Base-by-base conservation (phyloP, 306 rosid genomes). In the Boehmeria nivea region DNA sequence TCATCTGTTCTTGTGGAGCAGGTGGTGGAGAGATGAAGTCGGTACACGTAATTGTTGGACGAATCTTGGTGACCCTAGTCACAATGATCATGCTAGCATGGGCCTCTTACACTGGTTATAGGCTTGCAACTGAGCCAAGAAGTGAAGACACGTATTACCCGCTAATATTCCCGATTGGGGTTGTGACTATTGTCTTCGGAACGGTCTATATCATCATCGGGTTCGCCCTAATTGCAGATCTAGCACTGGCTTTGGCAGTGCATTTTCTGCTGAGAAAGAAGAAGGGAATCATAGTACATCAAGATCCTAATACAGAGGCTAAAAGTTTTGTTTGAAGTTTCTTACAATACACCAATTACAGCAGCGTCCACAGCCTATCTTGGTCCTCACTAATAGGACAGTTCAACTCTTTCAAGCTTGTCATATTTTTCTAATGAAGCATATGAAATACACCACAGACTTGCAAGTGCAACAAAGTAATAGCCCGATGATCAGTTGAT, bases 111-210 rank as follows among this genome's bases (percentile, higher is more conserved):
- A 67, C 63, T 0, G 63, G 68, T 20, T 44, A 50, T 45, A 57
- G 59, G 70, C 65, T 78, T 59, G 55, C 62, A 46, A 60, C 47
- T 16, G 63, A 56, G 44, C 83, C 71, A 6, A 40, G 37, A 36
- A 58, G 64, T 26, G 52, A 34, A 18, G 61, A 58, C 51, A 64
- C 51, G 60, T 33, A 67, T 11, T 43, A 33, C 38, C 74, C 63
- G 64, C 60, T 71, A 15, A 43, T 58, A 45, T 65, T 64, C 39
- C 71, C 76, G 17, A 54, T 75, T 11, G 76, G 72, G 43, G 13
- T 65, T 3, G 40, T 60, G 3, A 60, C 66, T 33, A 55, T 48
- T 14, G 28, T 69, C 48, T 65, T 63, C n/a, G 65, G 75, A 28
- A 42, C 20, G 21, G 63, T 62, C 16, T 68, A 68, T 53, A 25